Evolutionary conservation across 345 rosid species (phyloP), one percentile per base, ranked within the genome.

Genomic region (Syzygium aromaticum): DNA sequence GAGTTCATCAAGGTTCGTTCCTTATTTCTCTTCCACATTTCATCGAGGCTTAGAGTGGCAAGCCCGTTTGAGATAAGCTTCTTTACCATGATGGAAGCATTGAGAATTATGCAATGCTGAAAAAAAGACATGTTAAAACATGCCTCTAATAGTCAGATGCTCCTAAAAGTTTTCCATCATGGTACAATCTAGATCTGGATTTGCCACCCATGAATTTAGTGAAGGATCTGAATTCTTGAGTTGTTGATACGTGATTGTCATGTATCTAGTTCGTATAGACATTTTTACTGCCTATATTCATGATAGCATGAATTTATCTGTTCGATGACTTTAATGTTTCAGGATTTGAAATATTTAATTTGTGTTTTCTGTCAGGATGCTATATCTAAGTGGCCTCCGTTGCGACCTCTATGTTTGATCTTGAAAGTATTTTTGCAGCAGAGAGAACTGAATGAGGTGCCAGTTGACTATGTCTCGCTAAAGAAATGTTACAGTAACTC

Each of bases 371-470:
- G 56, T 84, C 90, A 96, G 99, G 96, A 94, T 89, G 95, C 95
- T 52, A 89, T 95, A 86, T 90, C 90, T 77, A 96, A 89, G 87
- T 94, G 92, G 94, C 98, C 98, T 86, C 95, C 96, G 56, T 51
- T 95, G 84, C 96, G 94, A 51, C 97, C 98, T 80, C 90, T 97
- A 86, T 96, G 98, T 89, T 91, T 96, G 87, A 96, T 95, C 88
- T 88, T 97, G 92, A 97, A 97, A 95, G 96, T 95, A 11, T 97
- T 97, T 91, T 90, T 97, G 88, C 99, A 97, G 88, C 99, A 97
- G 88, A 96, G 99, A 90, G 98, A 94, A 84, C 94, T 95, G 73
- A 97, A 97, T 87, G 99, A 97, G 98, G 99, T 97, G 80, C 28
- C 40, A 33, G 25, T 82, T 52, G n/a, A 27, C 52, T n/a, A 8